These are phyloP conservation scores for Cercospora sesami DNA, from an alignment of 2,329 filamentous ascomycete species.

Conservation along the genomic window DNA sequence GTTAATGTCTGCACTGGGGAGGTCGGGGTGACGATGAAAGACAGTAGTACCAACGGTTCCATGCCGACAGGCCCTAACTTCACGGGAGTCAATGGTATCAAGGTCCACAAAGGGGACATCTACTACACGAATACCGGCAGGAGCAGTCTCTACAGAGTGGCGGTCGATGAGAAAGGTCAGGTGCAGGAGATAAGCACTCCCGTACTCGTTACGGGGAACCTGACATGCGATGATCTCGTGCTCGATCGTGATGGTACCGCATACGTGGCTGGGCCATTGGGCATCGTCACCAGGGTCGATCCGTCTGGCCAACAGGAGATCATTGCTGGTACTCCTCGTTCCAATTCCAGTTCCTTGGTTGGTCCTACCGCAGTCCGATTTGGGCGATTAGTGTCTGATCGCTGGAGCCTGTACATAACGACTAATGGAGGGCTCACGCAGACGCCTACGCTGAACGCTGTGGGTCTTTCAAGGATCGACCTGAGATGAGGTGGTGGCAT, in stretches of 20 bases:
- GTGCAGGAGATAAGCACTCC: not conserved
- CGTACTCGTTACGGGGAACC: not conserved
- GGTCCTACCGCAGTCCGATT: conserved; percentile 15
- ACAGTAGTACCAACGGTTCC: conserved; percentile 14
- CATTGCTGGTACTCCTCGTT: not conserved
- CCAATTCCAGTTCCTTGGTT: conserved; percentile 6
- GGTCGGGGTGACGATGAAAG: conserved; percentile 11
- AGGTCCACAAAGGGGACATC: conserved; percentile 7
- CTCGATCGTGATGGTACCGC: not conserved
- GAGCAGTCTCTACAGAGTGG: conserved; percentile 6
- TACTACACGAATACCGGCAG: conserved; percentile 15
- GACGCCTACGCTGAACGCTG: not conserved
- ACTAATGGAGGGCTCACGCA: not conserved
- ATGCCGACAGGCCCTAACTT: not conserved
- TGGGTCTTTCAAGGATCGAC: not conserved
- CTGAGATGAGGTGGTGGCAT: not conserved
- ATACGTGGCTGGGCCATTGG: not conserved
- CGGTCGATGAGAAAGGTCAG: conserved; percentile 1
- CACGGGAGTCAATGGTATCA: conserved; percentile 12
- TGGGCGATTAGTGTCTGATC: conserved; percentile 12
- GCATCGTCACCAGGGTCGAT: not conserved
- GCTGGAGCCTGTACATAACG: conserved; percentile 12
- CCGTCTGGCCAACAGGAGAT: not conserved
- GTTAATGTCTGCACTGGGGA: conserved; percentile 11
- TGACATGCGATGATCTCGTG: conserved; percentile 15